Evolutionary conservation across 75 land plant genomes (phyloP), one percentile per base, ranked within the genome.

Genomic region (Cunninghamia lanceolata): DNA sequence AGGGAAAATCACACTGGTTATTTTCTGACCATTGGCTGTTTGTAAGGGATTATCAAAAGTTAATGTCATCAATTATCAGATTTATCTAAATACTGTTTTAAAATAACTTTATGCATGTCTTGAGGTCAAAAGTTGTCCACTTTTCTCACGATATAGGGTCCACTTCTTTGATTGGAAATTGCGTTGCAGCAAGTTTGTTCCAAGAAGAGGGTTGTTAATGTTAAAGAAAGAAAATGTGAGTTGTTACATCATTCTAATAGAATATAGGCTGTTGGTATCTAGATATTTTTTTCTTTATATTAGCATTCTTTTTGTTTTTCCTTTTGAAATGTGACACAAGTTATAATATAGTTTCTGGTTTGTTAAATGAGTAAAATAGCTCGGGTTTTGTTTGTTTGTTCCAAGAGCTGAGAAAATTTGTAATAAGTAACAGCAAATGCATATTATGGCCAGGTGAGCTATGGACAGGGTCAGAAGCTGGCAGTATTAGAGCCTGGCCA

Each of bases 391-490:
- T 40, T 42, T 78, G 28, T 80, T 80, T 80, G 46, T 80, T 80
- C 30, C 82, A 42, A 45, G 25, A 42, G 46, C 45, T 79, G 32
- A 45, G 47, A 45, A n/a, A 10, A 80, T 21, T 14, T 25, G 3
- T 78, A 39, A 78, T 42, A 78, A 78, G 25, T 25, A 39, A 78
- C 43, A 39, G 45, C 21, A 78, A 39, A 78, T 78, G 32, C 45
- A 74, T 30, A 35, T 77, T 77, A 54, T 83, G 30, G 53, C 40
- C 92, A 97, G 99, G 99, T 74, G 99, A 97, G 68, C 50, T 97
- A n/a, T 97, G 99, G 99, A 91, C 98, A 21, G 96, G 98, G 43
- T 93, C 94, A 73, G 99, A 97, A 54, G 85, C 87, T 86, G 99
- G 98, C n/a, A 82, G 86, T 78, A 88, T 97, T 0, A 93, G 89